A percentile compares a stretch with the other conserved stretches of the same genome.
Evolutionary conservation across 371 early-diverging fungal species (phyloP).

Genomic region (Actinomortierella wolfii): DNA sequence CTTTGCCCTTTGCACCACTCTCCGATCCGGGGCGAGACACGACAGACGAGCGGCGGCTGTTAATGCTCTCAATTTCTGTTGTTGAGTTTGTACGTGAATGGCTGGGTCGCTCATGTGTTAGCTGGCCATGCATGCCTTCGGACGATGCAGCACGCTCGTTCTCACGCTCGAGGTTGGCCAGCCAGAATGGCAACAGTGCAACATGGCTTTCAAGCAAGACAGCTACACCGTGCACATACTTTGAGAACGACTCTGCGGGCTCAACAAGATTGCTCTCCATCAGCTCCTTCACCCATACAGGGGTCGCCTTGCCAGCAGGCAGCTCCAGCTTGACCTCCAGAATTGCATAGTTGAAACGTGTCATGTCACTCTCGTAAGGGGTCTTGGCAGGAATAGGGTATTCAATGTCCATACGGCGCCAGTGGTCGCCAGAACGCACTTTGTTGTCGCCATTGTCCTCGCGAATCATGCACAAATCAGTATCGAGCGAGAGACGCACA

Average conservation of each 20-base stretch:
- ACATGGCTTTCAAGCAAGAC: conserved; percentile 87
- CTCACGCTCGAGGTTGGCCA: conserved; percentile 42
- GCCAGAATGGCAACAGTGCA: conserved; percentile 96
- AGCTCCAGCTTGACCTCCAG: conserved; percentile 96
- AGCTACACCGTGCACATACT: conserved; percentile 97
- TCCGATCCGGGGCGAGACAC: conserved; percentile 33
- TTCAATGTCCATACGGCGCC: conserved; percentile 92
- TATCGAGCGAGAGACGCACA: conserved; percentile 94
- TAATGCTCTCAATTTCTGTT: conserved; percentile 41
- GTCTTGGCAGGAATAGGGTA: conserved; percentile 71
- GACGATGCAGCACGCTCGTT: conserved; percentile 9
- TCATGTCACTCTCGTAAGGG: conserved; percentile 63
- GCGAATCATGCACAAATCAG: conserved; percentile 95
- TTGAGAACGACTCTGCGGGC: conserved; percentile 97
- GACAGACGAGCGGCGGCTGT: conserved; percentile 38
- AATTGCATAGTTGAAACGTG: conserved; percentile 96
- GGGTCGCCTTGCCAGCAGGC: conserved; percentile 77
- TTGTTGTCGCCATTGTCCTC: conserved; percentile 85
- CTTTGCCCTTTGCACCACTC: conserved; percentile 27
- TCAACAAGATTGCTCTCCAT: conserved; percentile 90
- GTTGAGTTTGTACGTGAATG: conserved; percentile 31
- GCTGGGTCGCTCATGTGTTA: conserved; percentile 24
- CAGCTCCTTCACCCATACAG: conserved; percentile 92
- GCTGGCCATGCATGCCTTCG: conserved; percentile 40
- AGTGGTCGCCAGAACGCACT: conserved; percentile 76